These are phyloP conservation scores for Davidsoniella australis DNA, from an alignment of 2,329 filamentous ascomycete genomes.

Conservation along the genomic window DNA sequence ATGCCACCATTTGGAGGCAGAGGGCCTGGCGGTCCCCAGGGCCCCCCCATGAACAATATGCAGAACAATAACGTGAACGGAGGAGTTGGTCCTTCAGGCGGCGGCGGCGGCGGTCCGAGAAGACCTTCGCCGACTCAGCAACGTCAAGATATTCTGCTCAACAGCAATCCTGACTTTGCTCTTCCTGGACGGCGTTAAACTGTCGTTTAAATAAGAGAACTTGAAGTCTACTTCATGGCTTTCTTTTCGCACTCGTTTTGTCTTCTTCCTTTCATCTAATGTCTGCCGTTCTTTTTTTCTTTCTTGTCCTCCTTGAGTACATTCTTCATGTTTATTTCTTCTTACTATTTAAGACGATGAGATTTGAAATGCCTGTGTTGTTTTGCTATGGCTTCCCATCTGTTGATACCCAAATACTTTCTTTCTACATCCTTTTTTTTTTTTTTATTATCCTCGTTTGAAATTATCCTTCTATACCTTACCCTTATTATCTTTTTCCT, in stretches of 20 bases:
- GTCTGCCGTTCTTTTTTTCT: neutral
- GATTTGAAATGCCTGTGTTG: too few relatives aligned
- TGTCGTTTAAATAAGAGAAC: neutral
- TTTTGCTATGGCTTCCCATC: too few relatives aligned
- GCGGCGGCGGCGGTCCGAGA: slow-evolving; percentile 17
- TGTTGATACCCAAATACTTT: too few relatives aligned
- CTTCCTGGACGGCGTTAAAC: slow-evolving; percentile 29
- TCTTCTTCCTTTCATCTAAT: neutral
- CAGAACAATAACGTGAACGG: neutral
- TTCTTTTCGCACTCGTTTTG: neutral
- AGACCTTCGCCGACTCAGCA: slow-evolving; percentile 29
- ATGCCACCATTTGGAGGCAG: slow-evolving; percentile 17
- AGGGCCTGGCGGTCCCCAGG: slow-evolving; percentile 21
- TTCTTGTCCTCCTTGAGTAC: neutral
- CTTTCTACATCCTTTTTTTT: too few relatives aligned
- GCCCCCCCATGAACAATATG: neutral
- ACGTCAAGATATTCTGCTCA: slow-evolving; percentile 56
- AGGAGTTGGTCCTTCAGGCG: slow-evolving; percentile 11
- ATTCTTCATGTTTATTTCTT: too few relatives aligned
- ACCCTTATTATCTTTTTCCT: too few relatives aligned
- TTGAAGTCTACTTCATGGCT: neutral
- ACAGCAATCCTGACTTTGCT: slow-evolving; percentile 73
- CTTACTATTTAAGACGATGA: too few relatives aligned
- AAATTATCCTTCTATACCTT: too few relatives aligned
- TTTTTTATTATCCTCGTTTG: too few relatives aligned